These are phyloP conservation scores for Primulina tabacum DNA, from an alignment of 257 asterid genomes.

Conservation along the genomic window DNA sequence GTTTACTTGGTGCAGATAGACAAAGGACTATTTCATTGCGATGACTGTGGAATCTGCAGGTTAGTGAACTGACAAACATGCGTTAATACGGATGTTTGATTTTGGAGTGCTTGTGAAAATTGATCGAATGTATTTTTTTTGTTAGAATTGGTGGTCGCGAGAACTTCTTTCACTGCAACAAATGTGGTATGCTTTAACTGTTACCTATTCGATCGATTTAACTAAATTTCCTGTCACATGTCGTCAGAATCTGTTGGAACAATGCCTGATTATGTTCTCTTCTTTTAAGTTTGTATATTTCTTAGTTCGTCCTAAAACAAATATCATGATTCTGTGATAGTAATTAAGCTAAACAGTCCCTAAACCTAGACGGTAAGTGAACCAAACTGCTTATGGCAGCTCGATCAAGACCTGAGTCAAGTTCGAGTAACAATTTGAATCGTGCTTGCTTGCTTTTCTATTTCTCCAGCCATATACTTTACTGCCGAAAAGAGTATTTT, in stretches of 20 bases:
- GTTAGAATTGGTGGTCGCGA: conserved; percentile 81
- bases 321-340: no score
- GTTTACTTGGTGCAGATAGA: conserved; percentile 48
- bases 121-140: neutral
- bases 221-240: neutral
- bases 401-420: no score
- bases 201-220: neutral
- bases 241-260: neutral
- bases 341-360: no score
- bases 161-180: conserved; percentile 87
- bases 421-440: no score
- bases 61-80: conserved; percentile 23
- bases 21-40: conserved; percentile 88
- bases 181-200: conserved; percentile 60
- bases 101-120: neutral
- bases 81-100: neutral
- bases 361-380: no score
- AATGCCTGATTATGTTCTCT: neutral
- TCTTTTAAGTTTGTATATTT: neutral
- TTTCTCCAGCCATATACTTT: no score
- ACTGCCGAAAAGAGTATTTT: no score
- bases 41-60: conserved; percentile 98
- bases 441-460: no score
- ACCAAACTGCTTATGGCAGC: no score
- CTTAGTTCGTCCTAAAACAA: neutral